phyloP scores from a whole-genome alignment of 495 filamentous ascomycete genomes.

The Penicillium longicatenatum region DNA sequence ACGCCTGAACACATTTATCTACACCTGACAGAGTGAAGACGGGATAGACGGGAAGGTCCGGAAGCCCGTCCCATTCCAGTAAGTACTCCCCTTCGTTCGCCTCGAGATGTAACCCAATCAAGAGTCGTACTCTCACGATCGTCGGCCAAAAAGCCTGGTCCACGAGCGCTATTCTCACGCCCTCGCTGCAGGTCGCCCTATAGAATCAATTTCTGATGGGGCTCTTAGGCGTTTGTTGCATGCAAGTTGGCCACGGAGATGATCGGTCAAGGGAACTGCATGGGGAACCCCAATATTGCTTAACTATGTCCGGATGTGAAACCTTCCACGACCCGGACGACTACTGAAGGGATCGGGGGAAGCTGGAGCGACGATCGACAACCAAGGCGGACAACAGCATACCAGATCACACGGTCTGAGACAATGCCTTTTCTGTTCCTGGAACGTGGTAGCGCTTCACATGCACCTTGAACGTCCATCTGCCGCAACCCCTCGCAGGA shows the following conservation, averaged over 20 bases:
- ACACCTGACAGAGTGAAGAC: slow-evolving; percentile 3
- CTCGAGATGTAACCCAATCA: slow-evolving; percentile 23
- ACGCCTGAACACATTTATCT: background rate
- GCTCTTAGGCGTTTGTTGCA: background rate
- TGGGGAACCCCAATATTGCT: slow-evolving; percentile 8
- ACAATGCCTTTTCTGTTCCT: slow-evolving; percentile 4
- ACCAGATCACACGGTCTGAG: background rate
- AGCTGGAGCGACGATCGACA: background rate
- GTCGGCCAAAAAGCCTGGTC: slow-evolving; percentile 1
- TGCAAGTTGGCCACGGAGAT: slow-evolving; percentile 4
- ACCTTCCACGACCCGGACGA: slow-evolving; percentile 1
- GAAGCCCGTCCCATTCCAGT: slow-evolving; percentile 1
- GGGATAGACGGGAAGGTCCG: slow-evolving; percentile 16
- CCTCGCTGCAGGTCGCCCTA: slow-evolving; percentile 14
- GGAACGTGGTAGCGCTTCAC: slow-evolving; percentile 4
- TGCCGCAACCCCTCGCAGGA: slow-evolving; percentile 2
- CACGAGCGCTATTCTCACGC: background rate
- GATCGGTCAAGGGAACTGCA: slow-evolving; percentile 7
- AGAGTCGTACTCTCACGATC: slow-evolving; percentile 8
- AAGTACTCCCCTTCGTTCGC: slow-evolving; percentile 4
- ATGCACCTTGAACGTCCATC: background rate
- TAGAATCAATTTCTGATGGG: slow-evolving; percentile 4
- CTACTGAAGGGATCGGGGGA: background rate
- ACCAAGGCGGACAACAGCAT: background rate
- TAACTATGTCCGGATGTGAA: background rate